Evolutionary conservation across 495 filamentous ascomycete genomes (phyloP), one percentile per base, ranked within the genome.

Genomic region (Delitschia confertaspora): DNA sequence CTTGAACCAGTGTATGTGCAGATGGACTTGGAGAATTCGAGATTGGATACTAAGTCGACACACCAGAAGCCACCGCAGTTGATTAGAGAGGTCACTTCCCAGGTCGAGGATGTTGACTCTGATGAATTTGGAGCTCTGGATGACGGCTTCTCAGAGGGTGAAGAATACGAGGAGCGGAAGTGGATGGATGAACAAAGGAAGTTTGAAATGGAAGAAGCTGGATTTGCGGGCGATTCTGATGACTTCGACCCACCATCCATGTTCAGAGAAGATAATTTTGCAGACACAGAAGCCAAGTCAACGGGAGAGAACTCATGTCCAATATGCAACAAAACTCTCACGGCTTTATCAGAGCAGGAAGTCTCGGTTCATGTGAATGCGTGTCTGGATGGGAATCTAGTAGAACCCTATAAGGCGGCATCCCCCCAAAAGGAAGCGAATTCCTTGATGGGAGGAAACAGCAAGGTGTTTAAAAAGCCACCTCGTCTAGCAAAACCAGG

Each of bases 351-450:
- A 23, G 70, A 83, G 33, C 46, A 66, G 68, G 76, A 71, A 23
- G 65, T 68, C 14, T 72, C 74, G 6, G 49, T 71, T 5, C 91
- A 99, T 60, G 91, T 96, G 44, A 99, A 99, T 59, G 74, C 77
- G 26, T 99, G 91, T 65, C 67, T 99, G 9, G 91, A 99, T 64
- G 86, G 85, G 0, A 82, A 80, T 38, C 70, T 78, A 10, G 64
- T 70, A n/a, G n/a, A n/a, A n/a, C n/a, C n/a, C n/a, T n/a, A n/a
- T n/a, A n/a, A n/a, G n/a, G n/a, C n/a, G n/a, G n/a, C n/a, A n/a
- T n/a, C 19, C 2, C n/a, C 32, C 31, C 25, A 47, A 9, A 30
- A 41, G 8, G 39, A 47, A 17, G 18, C 4, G 16, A 30, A 32
- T 4, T 26, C 33, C 39, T 29, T 4, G 38, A 49, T 9, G 14